Evolutionary conservation across 768 basidiomycete species (phyloP).

Genomic region (Pulveroboletus sp.): DNA sequence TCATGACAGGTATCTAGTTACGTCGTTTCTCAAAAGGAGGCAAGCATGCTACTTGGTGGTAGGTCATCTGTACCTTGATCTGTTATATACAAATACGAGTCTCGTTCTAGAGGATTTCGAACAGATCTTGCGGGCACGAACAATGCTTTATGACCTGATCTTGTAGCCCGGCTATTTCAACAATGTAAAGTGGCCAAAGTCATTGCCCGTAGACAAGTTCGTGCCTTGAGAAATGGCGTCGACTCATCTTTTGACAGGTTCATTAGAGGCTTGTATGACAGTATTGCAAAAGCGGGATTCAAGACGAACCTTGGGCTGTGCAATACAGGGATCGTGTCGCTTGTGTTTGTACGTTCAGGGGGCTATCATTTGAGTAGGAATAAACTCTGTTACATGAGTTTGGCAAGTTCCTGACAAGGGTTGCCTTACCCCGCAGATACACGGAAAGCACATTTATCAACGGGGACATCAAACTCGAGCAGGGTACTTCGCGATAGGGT

Average conservation of each 20-base stretch:
- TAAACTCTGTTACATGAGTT: background rate
- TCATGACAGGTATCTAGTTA: slow-evolving; percentile 3
- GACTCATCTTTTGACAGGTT: background rate
- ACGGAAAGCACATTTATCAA: slow-evolving; percentile 38
- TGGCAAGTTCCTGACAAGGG: background rate
- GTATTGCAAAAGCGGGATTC: slow-evolving; percentile 32
- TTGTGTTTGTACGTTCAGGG: slow-evolving; percentile 25
- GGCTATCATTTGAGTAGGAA: slow-evolving; percentile 30
- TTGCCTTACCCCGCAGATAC: slow-evolving; percentile 11
- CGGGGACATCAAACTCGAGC: slow-evolving; percentile 45
- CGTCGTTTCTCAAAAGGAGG: slow-evolving; percentile 1
- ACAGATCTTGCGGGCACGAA: slow-evolving; percentile 5
- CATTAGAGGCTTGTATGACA: slow-evolving; percentile 30
- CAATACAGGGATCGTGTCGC: slow-evolving; percentile 29
- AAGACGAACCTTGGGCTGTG: slow-evolving; percentile 28
- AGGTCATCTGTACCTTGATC: background rate
- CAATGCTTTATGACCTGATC: background rate
- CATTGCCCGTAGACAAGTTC: slow-evolving; percentile 1
- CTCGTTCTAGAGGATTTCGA: background rate
- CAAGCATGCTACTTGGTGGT: slow-evolving; percentile 2
- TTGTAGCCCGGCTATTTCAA: slow-evolving; percentile 4
- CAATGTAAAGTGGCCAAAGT: slow-evolving; percentile 4
- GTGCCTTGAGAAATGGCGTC: background rate
- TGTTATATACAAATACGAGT: background rate
- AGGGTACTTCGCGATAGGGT: slow-evolving; percentile 28